Base-by-base conservation (phyloP, 106 monocot genomes). In the Xerophyta viscosa region DNA sequence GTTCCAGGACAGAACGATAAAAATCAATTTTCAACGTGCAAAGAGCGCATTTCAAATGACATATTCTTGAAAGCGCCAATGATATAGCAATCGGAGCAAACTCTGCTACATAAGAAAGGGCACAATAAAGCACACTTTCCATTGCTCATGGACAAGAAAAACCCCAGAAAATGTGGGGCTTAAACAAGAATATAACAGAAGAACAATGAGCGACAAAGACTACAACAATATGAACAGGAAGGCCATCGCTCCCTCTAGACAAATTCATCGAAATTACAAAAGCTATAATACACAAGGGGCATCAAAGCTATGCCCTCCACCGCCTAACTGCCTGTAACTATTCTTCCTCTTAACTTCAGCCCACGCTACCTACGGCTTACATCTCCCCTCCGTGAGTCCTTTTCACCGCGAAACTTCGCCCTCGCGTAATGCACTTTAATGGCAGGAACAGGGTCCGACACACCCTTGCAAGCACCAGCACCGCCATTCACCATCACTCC, bases 391-490 rank as follows among this genome's bases (percentile, higher is more conserved):
- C 77, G 71, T 21, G 72, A 37, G 2, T 87, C 78, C 37, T 72
- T 29, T 5, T 80, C 82, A 6, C 63, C 53, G 23, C 49, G 64
- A 20, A 77, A 43, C 15, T 64, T 77, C 0, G 65, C 41, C 27
- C 64, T 62, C 14, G 71, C 70, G 63, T 68, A 84, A 46, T 71
- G 84, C 69, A 80, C 37, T 57, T 70, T 83, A 8, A 93, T 61
- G 33, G 84, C 80, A 6, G 69, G 66, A 22, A 84, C 84, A 1
- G 84, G 84, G 48, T 94, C 88, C 0, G 80, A 64, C 0, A 80
- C 71, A 6, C 50, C 56, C 6, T 41, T 73, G 24, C 52, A 74
- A 57, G 30, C 12, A 31, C 54, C 67, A n/a, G n/a, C n/a, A n/a
- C 63, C 21, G 26, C 33, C 31, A 31, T 52, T 54, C 4, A 60